Conservation (phyloP, 768 basidiomycete species). For the Tylopilus sp. region DNA sequence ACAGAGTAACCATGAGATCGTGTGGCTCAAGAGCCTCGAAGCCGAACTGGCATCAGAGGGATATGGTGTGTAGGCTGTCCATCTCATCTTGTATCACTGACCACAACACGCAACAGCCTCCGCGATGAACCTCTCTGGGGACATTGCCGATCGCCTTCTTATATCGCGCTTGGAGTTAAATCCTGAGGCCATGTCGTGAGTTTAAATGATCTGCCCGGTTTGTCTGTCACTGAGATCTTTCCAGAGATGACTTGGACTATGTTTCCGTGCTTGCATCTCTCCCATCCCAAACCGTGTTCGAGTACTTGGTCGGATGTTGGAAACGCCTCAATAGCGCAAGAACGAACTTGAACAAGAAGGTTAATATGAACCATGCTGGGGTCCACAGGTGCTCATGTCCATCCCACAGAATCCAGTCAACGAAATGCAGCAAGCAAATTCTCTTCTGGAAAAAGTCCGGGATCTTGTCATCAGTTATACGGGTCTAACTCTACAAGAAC, state of each 20-base stretch:
- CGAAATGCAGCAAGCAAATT: constrained; percentile 58
- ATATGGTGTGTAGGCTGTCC: constrained; percentile 31
- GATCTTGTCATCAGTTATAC: constrained; percentile 84
- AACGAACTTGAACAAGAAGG: constrained; percentile 61
- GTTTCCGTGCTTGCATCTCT: constrained; percentile 71
- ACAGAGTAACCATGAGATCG: constrained; percentile 58
- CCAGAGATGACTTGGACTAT: constrained; percentile 73
- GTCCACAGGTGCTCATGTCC: constrained; percentile 34
- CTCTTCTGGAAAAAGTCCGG: constrained; percentile 71
- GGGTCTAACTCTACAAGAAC: constrained; percentile 86
- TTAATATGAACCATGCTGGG: constrained; percentile 16
- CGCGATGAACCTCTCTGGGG: constrained; percentile 46
- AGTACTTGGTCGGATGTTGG: constrained; percentile 91
- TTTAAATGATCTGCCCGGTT: constrained; percentile 16
- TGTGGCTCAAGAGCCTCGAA: constrained; percentile 80
- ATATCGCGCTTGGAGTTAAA: constrained; percentile 84
- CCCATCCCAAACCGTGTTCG: constrained; percentile 75
- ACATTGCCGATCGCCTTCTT: constrained; percentile 72
- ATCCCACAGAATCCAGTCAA: constrained; percentile 45
- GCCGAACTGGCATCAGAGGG: constrained; percentile 65
- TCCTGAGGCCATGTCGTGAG: constrained; percentile 67
- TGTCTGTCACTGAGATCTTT: neutral
- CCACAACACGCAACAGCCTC: constrained; percentile 24
- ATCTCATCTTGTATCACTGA: neutral
- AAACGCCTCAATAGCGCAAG: constrained; percentile 68